A percentile compares a stretch with the other conserved stretches of the same genome.
Evolutionary conservation across 1,139 yeast genomes (phyloP).

Genomic region (Candida neerlandica): DNA sequence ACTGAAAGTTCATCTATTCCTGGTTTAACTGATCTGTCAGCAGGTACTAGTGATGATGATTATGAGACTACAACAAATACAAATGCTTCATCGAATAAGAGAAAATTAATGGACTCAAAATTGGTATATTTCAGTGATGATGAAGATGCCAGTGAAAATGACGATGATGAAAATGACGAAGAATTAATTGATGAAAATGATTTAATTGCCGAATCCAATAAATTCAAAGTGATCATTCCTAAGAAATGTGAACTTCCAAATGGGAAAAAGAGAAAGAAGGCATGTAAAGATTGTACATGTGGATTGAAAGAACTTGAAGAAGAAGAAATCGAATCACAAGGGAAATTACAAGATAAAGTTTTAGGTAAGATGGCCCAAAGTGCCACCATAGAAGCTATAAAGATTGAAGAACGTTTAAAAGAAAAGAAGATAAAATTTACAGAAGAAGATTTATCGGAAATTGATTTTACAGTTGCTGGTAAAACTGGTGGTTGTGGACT

Average conservation of each 20-base stretch:
- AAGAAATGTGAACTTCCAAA: conserved; percentile 50
- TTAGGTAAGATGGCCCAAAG: conserved; percentile 52
- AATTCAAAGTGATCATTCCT: conserved; percentile 46
- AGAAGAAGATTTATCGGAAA: conserved; percentile 73
- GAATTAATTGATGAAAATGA: conserved; percentile 47
- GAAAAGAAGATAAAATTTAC: conserved; percentile 53
- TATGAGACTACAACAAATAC: conserved; percentile 11
- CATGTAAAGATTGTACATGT: conserved; percentile 98
- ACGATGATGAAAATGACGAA: conserved; percentile 35
- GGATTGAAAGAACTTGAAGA: conserved; percentile 86
- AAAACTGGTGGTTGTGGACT: conserved; percentile 97
- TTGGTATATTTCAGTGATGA: conserved; percentile 53
- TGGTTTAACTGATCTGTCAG: conserved; percentile 49
- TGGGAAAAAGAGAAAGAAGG: conserved; percentile 74
- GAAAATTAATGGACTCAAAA: conserved; percentile 50
- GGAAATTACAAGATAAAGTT: conserved; percentile 46
- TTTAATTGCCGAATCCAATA: conserved; percentile 31
- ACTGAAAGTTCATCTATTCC: conserved; percentile 12
- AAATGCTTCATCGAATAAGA: conserved; percentile 35
- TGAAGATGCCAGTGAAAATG: conserved; percentile 42
- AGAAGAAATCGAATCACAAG: conserved; percentile 51
- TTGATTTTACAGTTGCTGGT: conserved; percentile 94
- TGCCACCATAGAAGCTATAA: conserved; percentile 56
- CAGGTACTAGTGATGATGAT: conserved; percentile 32
- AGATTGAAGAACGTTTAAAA: conserved; percentile 52